Percentiles rank a stretch among this genome's conserved stretches.
Conservation (phyloP, 768 basidiomycete genomes). For the Candolleomyces eurysporus region DNA sequence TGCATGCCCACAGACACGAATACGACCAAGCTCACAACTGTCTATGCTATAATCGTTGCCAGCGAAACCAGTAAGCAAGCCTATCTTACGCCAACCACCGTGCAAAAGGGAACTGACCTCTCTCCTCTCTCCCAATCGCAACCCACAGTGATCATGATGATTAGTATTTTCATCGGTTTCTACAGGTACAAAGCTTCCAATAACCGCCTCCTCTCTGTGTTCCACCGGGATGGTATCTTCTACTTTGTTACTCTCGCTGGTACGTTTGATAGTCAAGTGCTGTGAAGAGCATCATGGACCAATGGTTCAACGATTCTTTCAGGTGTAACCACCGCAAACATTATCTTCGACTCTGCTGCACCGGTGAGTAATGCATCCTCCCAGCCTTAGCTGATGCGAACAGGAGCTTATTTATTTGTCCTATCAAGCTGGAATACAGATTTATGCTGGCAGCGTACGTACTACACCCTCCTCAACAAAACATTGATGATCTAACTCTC, state of each 20-base stretch:
- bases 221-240: background rate
- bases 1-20: constrained; percentile 1
- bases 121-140: too few species aligned
- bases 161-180: background rate
- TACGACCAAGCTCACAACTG: background rate
- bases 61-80: background rate
- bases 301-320: background rate
- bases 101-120: too few species aligned
- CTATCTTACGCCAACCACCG: too few species aligned
- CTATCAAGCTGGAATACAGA: background rate
- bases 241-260: background rate
- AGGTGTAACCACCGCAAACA: background rate
- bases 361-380: background rate
- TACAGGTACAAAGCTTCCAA: background rate
- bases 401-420: background rate
- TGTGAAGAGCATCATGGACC: too few species aligned
- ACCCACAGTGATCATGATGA: too few species aligned
- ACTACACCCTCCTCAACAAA: too few species aligned
- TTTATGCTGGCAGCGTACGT: constrained; percentile 1
- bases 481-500: background rate
- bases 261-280: background rate
- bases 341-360: constrained; percentile 1
- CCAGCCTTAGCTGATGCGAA: background rate
- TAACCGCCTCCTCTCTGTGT: background rate
- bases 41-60: background rate